Evolutionary conservation across 1,284 basidiomycete genomes (phyloP).

Genomic region (Naganishia albida): DNA sequence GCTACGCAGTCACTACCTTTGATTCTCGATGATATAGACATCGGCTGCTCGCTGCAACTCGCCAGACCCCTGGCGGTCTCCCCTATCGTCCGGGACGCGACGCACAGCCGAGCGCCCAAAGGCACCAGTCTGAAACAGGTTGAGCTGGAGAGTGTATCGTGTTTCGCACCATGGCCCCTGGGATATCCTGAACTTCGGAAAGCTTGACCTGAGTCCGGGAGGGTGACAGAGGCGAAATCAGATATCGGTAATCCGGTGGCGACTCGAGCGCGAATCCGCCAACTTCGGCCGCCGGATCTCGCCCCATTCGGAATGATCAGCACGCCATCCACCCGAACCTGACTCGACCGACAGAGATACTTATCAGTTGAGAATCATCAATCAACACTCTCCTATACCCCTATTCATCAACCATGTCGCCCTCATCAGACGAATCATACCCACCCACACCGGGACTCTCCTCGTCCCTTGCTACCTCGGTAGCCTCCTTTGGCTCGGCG

Average conservation of each 20-base stretch:
- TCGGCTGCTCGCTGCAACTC: too few relatives aligned
- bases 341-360: background rate
- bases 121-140: too few relatives aligned
- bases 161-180: too few relatives aligned
- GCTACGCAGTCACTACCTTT: too few relatives aligned
- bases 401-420: background rate
- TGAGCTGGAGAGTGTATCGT: too few relatives aligned
- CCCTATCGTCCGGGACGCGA: too few relatives aligned
- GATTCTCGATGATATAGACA: too few relatives aligned
- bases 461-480: slow-evolving; percentile 29
- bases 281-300: background rate
- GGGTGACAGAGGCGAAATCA: too few relatives aligned
- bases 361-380: background rate
- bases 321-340: slow-evolving; percentile 15
- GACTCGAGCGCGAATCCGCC: background rate
- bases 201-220: too few relatives aligned
- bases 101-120: too few relatives aligned
- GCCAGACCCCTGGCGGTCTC: too few relatives aligned
- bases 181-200: background rate
- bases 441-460: slow-evolving; percentile 24
- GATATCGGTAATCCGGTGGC: background rate
- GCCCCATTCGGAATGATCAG: background rate
- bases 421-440: slow-evolving; percentile 14
- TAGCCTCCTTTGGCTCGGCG: slow-evolving; percentile 22
- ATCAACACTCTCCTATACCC: background rate